A percentile compares a stretch with the other conserved stretches of the same genome.
Evolutionary conservation across 179 eudicot species (phyloP).

Genomic region (Pouteria campechiana): DNA sequence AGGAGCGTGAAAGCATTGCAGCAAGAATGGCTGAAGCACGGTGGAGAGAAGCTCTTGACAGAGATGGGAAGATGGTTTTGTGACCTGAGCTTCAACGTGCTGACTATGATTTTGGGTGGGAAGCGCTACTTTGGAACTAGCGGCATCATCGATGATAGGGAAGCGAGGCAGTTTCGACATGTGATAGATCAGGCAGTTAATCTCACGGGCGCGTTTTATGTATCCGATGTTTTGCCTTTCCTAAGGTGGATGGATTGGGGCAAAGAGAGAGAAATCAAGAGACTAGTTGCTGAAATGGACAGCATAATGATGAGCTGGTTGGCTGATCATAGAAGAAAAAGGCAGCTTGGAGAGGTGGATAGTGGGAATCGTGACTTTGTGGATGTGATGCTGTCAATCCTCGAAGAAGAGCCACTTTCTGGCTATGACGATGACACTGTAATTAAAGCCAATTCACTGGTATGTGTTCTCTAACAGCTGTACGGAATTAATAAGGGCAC

Average conservation of each 20-base stretch:
- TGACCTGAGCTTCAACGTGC: conserved; percentile 4
- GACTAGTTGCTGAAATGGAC: too few relatives aligned
- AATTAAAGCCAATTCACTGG: conserved; percentile 8
- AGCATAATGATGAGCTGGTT: conserved; percentile 7
- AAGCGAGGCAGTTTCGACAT: conserved; percentile 5
- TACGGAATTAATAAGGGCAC: too few relatives aligned
- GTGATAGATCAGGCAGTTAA: too few relatives aligned
- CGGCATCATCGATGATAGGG: not conserved
- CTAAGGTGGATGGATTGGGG: too few relatives aligned
- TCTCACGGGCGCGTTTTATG: too few relatives aligned
- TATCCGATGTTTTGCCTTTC: too few relatives aligned
- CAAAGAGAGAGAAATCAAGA: too few relatives aligned
- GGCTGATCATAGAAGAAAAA: conserved; percentile 1
- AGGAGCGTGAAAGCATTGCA: not conserved
- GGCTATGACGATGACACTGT: not conserved
- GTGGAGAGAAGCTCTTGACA: too few relatives aligned
- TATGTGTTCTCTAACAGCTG: too few relatives aligned
- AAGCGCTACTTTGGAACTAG: conserved; percentile 7
- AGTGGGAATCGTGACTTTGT: conserved; percentile 1
- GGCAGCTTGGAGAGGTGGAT: not conserved
- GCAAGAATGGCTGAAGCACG: not conserved
- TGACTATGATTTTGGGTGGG: conserved; percentile 13
- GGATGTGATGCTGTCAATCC: conserved; percentile 10
- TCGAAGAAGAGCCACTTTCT: not conserved
- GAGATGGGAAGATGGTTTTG: conserved; percentile 3